Percentiles rank a stretch among this genome's conserved stretches.
phyloP scores from a whole-genome alignment of 495 filamentous ascomycete genomes.

The Tuber magnatum region DNA sequence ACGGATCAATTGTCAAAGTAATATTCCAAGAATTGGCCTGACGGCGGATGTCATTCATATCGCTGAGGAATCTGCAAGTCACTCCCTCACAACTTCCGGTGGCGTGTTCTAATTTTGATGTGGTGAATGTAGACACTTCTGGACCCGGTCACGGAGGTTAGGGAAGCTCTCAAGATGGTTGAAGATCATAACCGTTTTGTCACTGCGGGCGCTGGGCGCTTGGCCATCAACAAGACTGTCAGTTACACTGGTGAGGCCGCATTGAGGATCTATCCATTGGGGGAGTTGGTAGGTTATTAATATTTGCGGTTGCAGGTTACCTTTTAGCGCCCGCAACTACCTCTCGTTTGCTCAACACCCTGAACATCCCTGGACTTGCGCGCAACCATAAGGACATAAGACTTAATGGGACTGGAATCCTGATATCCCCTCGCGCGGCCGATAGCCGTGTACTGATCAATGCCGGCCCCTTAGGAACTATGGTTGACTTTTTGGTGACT shows the following conservation, averaged over 20 bases:
- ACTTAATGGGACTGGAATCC: slow-evolving; percentile 78
- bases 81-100: not conserved
- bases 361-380: slow-evolving; percentile 54
- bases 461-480: slow-evolving; percentile 76
- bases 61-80: slow-evolving; percentile 53
- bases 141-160: slow-evolving; percentile 75
- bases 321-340: slow-evolving; percentile 65
- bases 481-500: slow-evolving; percentile 73
- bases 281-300: slow-evolving; percentile 1
- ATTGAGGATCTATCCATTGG: not conserved
- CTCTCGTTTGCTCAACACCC: slow-evolving; percentile 59
- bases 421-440: slow-evolving; percentile 72
- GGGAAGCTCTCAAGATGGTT: slow-evolving; percentile 81
- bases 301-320: slow-evolving; percentile 50
- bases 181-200: slow-evolving; percentile 66
- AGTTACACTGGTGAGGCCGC: slow-evolving; percentile 64
- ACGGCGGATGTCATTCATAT: slow-evolving; percentile 80
- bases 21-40: slow-evolving; percentile 42
- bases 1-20: not conserved
- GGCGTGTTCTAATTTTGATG: not conserved
- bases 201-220: slow-evolving; percentile 41
- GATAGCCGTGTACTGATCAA: slow-evolving; percentile 62
- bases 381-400: slow-evolving; percentile 61
- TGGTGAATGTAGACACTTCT: slow-evolving; percentile 49
- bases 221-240: slow-evolving; percentile 74